Evolutionary conservation across 2,329 filamentous ascomycete species (phyloP).

Genomic region (Diaporthe sp.): DNA sequence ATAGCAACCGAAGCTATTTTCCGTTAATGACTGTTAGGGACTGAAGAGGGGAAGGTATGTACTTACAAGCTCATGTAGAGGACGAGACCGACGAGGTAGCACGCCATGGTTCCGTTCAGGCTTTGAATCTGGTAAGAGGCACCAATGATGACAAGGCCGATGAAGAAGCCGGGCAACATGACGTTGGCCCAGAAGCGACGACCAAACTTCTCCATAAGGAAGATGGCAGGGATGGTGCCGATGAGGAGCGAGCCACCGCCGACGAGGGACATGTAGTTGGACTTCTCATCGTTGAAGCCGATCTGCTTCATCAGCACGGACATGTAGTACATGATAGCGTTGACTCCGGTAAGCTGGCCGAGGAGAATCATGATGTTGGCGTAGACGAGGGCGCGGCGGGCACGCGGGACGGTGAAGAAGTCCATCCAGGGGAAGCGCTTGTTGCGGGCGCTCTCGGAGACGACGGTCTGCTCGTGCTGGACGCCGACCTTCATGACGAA

Average conservation of each 20-base stretch:
- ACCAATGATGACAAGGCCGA: constrained; percentile 75
- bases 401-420: constrained; percentile 76
- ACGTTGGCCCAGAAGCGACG: constrained; percentile 80
- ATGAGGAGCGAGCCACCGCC: constrained; percentile 75
- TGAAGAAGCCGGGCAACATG: constrained; percentile 78
- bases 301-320: constrained; percentile 73
- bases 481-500: constrained; percentile 77
- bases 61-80: constrained; percentile 70
- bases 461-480: constrained; percentile 63
- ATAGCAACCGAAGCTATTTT: constrained; percentile 66
- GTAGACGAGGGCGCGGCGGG: constrained; percentile 73
- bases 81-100: constrained; percentile 75
- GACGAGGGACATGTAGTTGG: constrained; percentile 81
- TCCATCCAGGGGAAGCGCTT: constrained; percentile 76
- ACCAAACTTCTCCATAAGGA: constrained; percentile 78
- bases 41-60: too few relatives aligned
- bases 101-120: constrained; percentile 60
- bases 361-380: constrained; percentile 77
- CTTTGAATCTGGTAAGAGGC: constrained; percentile 69
- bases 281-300: constrained; percentile 69
- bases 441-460: constrained; percentile 61
- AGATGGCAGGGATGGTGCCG: constrained; percentile 74
- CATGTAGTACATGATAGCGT: constrained; percentile 81
- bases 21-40: too few relatives aligned
- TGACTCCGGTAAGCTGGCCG: constrained; percentile 77